These are phyloP conservation scores for Whalleya microplaca DNA, from an alignment of 2,329 filamentous ascomycete genomes.

Conservation along the genomic window DNA sequence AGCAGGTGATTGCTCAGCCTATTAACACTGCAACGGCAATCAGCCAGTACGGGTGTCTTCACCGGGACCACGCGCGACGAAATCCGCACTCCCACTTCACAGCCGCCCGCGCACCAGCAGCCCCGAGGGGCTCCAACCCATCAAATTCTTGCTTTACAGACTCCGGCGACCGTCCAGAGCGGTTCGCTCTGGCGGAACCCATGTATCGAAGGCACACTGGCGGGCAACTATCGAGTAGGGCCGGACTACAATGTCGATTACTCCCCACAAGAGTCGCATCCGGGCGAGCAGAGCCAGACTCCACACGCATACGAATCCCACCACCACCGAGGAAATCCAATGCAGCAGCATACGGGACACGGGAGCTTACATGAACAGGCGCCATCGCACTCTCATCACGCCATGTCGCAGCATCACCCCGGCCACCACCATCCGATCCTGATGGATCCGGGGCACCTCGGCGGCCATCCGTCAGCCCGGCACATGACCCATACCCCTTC, in stretches of 20 bases:
- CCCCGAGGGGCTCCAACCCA: constrained; percentile 57
- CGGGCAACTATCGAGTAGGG: constrained; percentile 73
- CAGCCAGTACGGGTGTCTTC: constrained; percentile 37
- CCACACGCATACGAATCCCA: constrained; percentile 64
- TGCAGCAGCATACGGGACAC: constrained; percentile 54
- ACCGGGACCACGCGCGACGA: constrained; percentile 37
- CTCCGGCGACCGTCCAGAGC: constrained; percentile 73
- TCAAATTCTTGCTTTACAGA: constrained; percentile 64
- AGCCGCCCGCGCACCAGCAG: constrained; percentile 45
- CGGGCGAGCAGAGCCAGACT: constrained; percentile 66
- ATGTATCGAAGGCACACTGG: constrained; percentile 74
- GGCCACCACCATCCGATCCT: constrained; percentile 58
- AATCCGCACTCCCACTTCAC: constrained; percentile 34
- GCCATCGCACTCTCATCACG: constrained; percentile 43
- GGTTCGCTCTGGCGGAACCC: constrained; percentile 76
- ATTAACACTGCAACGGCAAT: constrained; percentile 31
- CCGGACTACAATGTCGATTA: constrained; percentile 76
- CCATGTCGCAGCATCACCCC: constrained; percentile 50
- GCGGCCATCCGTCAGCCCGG: constrained; percentile 50
- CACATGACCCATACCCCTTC: constrained; percentile 56
- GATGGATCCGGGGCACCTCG: constrained; percentile 60
- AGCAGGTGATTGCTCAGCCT: constrained; percentile 36
- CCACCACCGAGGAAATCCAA: constrained; percentile 51
- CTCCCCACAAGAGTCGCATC: constrained; percentile 68
- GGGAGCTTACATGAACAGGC: constrained; percentile 51